Evolutionary conservation across 139 green algal genomes (phyloP).

Genomic region (Raphidocelis subcapitata): DNA sequence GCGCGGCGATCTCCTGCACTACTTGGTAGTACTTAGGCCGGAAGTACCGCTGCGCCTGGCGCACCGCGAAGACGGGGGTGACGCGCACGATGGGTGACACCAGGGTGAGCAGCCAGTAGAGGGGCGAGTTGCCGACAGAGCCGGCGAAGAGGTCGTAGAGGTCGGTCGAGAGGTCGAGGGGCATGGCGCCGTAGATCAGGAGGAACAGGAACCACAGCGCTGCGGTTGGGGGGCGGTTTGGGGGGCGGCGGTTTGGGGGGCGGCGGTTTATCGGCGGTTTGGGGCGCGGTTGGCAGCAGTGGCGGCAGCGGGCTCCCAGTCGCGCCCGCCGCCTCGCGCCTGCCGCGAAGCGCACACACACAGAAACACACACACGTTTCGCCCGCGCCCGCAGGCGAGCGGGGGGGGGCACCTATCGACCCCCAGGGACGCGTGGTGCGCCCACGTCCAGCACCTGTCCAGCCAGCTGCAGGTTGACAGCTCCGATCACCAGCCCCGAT

Average conservation of each 20-base stretch:
- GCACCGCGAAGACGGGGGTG: slow-evolving; percentile 61
- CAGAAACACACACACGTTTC: too few relatives aligned
- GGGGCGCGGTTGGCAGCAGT: too few relatives aligned
- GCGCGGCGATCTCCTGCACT: slow-evolving; percentile 50
- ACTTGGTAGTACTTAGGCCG: slow-evolving; percentile 45
- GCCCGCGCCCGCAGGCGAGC: too few relatives aligned
- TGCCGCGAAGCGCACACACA: too few relatives aligned
- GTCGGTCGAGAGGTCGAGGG: slow-evolving; percentile 42
- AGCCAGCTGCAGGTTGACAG: slow-evolving; percentile 63
- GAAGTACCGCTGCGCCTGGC: slow-evolving; percentile 39
- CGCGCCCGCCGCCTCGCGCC: too few relatives aligned
- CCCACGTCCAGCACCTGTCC: slow-evolving; percentile 55
- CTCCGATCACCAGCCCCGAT: slow-evolving; percentile 64
- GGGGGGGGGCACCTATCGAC: slow-evolving; percentile 8
- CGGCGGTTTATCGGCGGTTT: too few relatives aligned
- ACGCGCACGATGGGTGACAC: slow-evolving; percentile 50
- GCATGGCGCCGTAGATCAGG: slow-evolving; percentile 57
- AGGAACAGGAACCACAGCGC: slow-evolving; percentile 75
- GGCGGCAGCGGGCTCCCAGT: too few relatives aligned
- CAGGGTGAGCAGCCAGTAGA: slow-evolving; percentile 65
- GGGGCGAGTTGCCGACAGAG: slow-evolving; percentile 34
- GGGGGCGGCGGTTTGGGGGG: too few relatives aligned
- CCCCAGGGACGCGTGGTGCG: slow-evolving; percentile 66
- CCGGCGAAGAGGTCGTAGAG: slow-evolving; percentile 56
- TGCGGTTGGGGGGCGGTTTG: too few relatives aligned